These are phyloP conservation scores for Paramyrothecium sp. DNA, from an alignment of 2,329 filamentous ascomycete species.

Conservation along the genomic window DNA sequence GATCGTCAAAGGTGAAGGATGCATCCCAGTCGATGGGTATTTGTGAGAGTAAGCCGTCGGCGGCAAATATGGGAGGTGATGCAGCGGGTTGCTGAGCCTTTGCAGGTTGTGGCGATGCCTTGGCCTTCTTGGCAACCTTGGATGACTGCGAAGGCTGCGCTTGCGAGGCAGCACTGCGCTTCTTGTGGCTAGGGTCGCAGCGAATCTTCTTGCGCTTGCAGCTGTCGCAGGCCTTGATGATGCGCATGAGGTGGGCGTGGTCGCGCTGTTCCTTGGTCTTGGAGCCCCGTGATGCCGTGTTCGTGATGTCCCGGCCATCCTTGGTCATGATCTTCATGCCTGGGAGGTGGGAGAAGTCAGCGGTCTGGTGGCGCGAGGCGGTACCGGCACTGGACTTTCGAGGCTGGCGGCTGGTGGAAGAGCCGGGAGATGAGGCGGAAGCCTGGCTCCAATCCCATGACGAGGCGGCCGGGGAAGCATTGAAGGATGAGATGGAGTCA, in stretches of 20 bases:
- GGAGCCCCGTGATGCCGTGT: slow-evolving; percentile 58
- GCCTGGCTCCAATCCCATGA: slow-evolving; percentile 45
- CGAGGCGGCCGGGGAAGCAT: slow-evolving; percentile 47
- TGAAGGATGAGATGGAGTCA: slow-evolving; percentile 44
- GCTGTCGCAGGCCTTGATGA: slow-evolving; percentile 64
- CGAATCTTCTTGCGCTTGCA: slow-evolving; percentile 64
- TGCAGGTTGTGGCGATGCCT: slow-evolving; percentile 12
- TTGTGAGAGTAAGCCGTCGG: slow-evolving; percentile 6
- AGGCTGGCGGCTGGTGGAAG: slow-evolving; percentile 20
- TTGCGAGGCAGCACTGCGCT: slow-evolving; percentile 33
- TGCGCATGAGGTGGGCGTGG: slow-evolving; percentile 65
- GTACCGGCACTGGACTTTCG: slow-evolving; percentile 17
- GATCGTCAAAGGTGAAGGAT: slow-evolving; percentile 16
- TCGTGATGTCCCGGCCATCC: slow-evolving; percentile 62
- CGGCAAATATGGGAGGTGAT: slow-evolving; percentile 6
- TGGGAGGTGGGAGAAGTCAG: slow-evolving; percentile 53
- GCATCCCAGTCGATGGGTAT: slow-evolving; percentile 12
- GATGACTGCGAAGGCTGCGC: slow-evolving; percentile 22
- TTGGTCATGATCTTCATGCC: slow-evolving; percentile 68
- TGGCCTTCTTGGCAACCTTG: slow-evolving; percentile 43
- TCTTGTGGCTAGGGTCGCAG: slow-evolving; percentile 60
- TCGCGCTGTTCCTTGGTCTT: slow-evolving; percentile 69
- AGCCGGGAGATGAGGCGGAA: slow-evolving; percentile 23
- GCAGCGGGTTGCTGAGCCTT: slow-evolving; percentile 10
- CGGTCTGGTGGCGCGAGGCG: slow-evolving; percentile 23